Base-by-base conservation (phyloP, 768 basidiomycete genomes). In the Lentinula raphanica region DNA sequence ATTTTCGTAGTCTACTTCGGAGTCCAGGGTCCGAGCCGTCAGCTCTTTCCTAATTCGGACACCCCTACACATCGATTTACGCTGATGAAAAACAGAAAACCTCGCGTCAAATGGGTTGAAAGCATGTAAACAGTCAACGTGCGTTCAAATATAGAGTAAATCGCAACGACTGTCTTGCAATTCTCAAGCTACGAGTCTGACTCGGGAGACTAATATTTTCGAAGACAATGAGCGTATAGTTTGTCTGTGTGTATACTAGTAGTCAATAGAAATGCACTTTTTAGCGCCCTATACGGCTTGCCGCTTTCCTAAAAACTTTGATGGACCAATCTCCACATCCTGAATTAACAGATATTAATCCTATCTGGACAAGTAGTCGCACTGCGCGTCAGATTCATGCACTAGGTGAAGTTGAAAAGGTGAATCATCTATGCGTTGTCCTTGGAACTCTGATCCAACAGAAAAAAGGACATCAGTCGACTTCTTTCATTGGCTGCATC, bases 331-430 rank as follows among this genome's bases (percentile, higher is more conserved):
- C 69, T 65, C 58, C 74, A 27, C 39, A 5, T 27, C 48, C 65
- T 38, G 72, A 74, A 56, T 64, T 65, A 11, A 64, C 64, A n/a
- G 83, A 85, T 32, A 79, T 87, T 46, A 88, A 92, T 73, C 85
- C 88, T 6, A 87, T 91, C 58, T 92, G 89, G 88, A 82, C 81
- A 3, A 87, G 87, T 23, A 91, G 89, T 63, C 80, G 87, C 21
- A 92, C 90, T 32, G 87, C 89, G 32, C 78, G 87, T 57, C 90
- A 92, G 68, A 92, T 92, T 61, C 88, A 85, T 67, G 87, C 86
- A 3, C 80, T 92, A 8, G 85, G 87, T 23, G 84, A 86, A 68
- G 90, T 92, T 42, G 90, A 92, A 68, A 90, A 90, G 78, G 90
- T 87, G 40, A 48, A 32, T 23, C 9, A 19, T 27, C 32, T 23